A percentile compares a stretch with the other conserved stretches of the same genome.
phyloP scores from a whole-genome alignment of 305 asterid genomes.

The Fraxinus velutina region DNA sequence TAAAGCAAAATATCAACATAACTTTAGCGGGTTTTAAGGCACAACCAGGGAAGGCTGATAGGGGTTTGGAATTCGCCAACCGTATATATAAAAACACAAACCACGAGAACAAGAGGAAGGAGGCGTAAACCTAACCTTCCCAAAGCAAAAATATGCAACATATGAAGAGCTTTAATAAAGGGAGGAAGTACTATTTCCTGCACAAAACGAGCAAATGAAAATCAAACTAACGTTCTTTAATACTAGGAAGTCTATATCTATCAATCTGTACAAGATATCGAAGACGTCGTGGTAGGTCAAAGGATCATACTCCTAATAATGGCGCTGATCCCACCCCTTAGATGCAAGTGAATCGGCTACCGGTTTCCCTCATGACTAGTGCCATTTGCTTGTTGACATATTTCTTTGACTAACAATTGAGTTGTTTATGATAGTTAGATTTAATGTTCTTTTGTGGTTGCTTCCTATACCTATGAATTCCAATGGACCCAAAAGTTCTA shows the following conservation, averaged over 20 bases:
- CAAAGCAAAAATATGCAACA: not conserved
- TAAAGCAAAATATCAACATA: not conserved
- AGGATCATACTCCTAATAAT: not conserved
- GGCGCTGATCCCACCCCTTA: not conserved
- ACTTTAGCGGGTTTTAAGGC: not conserved
- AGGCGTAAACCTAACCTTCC: not conserved
- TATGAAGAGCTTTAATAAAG: not conserved
- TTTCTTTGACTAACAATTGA: constrained; percentile 2
- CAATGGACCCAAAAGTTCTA: not conserved
- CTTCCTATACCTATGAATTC: not conserved
- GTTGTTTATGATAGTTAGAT: not conserved
- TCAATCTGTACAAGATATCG: not conserved
- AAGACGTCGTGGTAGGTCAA: not conserved
- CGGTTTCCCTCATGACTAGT: not conserved
- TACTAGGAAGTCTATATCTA: not conserved
- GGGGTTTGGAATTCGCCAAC: not conserved
- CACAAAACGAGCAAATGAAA: not conserved
- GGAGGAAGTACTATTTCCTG: no score
- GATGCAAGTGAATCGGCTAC: not conserved
- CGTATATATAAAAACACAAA: not conserved
- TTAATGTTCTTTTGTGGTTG: constrained; percentile 11
- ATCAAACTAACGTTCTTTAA: not conserved
- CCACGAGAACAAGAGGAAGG: not conserved
- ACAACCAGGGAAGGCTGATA: not conserved
- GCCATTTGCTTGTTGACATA: not conserved